Percentiles rank a stretch among this genome's conserved stretches.
phyloP scores from a whole-genome alignment of 2,329 filamentous ascomycete species.

The Penicillium sp. region DNA sequence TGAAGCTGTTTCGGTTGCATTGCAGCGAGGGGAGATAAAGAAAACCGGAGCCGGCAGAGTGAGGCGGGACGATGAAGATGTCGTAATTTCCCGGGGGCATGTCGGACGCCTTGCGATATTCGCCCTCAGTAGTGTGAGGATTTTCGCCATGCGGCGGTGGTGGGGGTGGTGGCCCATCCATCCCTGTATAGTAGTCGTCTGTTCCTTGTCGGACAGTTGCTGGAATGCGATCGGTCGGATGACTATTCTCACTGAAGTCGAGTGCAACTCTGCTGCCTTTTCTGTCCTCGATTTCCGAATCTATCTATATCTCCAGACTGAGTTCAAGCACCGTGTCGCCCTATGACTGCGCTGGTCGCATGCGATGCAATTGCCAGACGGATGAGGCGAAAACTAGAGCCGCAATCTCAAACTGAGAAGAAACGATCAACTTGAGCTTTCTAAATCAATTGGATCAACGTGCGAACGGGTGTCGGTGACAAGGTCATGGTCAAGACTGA shows the following conservation, averaged over 20 bases:
- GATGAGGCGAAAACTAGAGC: no score
- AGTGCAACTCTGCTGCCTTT: background rate
- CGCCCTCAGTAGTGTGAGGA: slow-evolving; percentile 58
- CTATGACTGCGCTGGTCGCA: no score
- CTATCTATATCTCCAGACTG: background rate
- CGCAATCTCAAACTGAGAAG: background rate
- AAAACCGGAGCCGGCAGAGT: slow-evolving; percentile 82
- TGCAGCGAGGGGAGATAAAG: slow-evolving; percentile 87
- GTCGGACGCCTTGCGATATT: slow-evolving; percentile 46
- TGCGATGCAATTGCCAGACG: no score
- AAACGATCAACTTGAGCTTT: background rate
- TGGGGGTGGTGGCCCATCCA: slow-evolving; percentile 57
- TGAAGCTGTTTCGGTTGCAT: slow-evolving; percentile 82
- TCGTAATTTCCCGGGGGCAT: slow-evolving; percentile 89
- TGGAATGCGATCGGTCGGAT: background rate
- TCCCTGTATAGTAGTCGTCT: slow-evolving; percentile 10
- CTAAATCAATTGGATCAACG: slow-evolving; percentile 14
- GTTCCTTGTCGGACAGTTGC: background rate
- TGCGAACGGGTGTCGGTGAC: slow-evolving; percentile 12
- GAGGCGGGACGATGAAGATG: slow-evolving; percentile 92
- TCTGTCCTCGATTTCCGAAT: background rate
- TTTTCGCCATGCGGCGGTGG: slow-evolving; percentile 80
- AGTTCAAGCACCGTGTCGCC: no score
- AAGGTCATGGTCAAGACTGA: slow-evolving; percentile 28
- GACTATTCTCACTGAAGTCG: background rate